Percentiles rank a stretch among this genome's conserved stretches.
These are phyloP conservation scores for Epichloe hybrida DNA, from an alignment of 2,329 filamentous ascomycete species.

Conservation along the genomic window DNA sequence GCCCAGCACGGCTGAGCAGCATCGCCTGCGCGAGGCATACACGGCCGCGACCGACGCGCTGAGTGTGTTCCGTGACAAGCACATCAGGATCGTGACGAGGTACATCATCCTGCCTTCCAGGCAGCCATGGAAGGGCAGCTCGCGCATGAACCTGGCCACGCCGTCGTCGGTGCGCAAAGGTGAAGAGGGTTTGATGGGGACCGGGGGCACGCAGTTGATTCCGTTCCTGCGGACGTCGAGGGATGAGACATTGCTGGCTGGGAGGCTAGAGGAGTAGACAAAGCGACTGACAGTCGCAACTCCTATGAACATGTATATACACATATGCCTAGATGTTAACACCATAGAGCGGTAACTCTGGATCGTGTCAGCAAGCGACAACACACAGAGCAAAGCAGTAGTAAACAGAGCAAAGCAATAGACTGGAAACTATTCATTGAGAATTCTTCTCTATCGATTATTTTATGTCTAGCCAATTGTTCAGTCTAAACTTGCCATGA, in stretches of 20 bases:
- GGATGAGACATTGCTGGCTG: slow-evolving; percentile 59
- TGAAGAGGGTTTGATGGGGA: slow-evolving; percentile 53
- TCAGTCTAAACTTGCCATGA: neutral
- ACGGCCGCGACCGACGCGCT: slow-evolving; percentile 64
- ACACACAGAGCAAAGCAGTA: no score
- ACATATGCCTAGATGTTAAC: no score
- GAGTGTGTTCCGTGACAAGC: slow-evolving; percentile 64
- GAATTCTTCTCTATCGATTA: no score
- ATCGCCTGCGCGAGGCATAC: slow-evolving; percentile 35
- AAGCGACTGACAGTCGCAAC: no score
- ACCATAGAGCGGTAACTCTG: no score
- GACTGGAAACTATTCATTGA: no score
- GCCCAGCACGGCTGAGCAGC: slow-evolving; percentile 39
- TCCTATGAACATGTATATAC: no score
- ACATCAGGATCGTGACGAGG: slow-evolving; percentile 77
- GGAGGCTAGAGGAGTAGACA: slow-evolving; percentile 11
- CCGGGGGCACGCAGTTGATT: slow-evolving; percentile 80
- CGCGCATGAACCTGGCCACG: slow-evolving; percentile 28
- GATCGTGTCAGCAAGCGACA: no score
- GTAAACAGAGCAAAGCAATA: no score
- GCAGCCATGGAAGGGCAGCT: slow-evolving; percentile 18
- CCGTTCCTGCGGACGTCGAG: slow-evolving; percentile 82
- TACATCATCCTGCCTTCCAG: slow-evolving; percentile 77
- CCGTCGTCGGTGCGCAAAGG: slow-evolving; percentile 23
- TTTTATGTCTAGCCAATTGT: no score